Base-by-base conservation (phyloP, 2,329 filamentous ascomycete genomes). In the Sarocladiaceae sp. region DNA sequence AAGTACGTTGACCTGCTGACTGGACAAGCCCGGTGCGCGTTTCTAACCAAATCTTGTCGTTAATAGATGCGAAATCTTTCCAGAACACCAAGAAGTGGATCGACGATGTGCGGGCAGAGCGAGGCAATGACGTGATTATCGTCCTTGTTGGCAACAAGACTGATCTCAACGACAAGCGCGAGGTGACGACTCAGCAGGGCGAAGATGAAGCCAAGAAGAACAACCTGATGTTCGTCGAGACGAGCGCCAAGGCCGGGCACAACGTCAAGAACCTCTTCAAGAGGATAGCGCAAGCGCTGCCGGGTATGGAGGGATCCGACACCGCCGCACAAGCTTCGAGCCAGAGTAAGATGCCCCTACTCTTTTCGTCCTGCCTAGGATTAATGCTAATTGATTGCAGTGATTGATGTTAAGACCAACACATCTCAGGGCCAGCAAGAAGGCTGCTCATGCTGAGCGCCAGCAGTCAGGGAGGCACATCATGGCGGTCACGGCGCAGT, bases 71-170 rank as follows among this genome's bases (percentile, higher is more conserved):
- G 51, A 96, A 97, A 69, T 95, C 89, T 19, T 98, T 98, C 73
- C 86, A 96, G 64, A 96, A 98, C 69, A 98, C 93, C 45, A 83
- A 90, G 60, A 98, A 98, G 76, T 98, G 94, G 93, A 95, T 98
- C 53, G 93, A 98, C 62, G 93, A 98, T 62, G 93, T 98, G 47
- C 81, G 93, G 50, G 91, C 90, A 43, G 93, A 98, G 73, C 81
- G 93, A 59, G 93, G 93, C 43, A 95, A 95, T 72, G 93, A 98
- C 67, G 94, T 98, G 49, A 98, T 98, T 58, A 97, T 98, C 58
- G 93, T 98, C 37, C 72, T 98, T 37, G 94, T 98, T 31, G 93
- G 93, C 54, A 98, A 98, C 76, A 98, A 98, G 82, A 98, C 93
- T 34, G 93, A 98, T 75, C 68, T 98, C 65, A 95, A 93, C 66